Evolutionary conservation across 2,329 filamentous ascomycete species (phyloP).

Genomic region (Sporothrix brasiliensis): DNA sequence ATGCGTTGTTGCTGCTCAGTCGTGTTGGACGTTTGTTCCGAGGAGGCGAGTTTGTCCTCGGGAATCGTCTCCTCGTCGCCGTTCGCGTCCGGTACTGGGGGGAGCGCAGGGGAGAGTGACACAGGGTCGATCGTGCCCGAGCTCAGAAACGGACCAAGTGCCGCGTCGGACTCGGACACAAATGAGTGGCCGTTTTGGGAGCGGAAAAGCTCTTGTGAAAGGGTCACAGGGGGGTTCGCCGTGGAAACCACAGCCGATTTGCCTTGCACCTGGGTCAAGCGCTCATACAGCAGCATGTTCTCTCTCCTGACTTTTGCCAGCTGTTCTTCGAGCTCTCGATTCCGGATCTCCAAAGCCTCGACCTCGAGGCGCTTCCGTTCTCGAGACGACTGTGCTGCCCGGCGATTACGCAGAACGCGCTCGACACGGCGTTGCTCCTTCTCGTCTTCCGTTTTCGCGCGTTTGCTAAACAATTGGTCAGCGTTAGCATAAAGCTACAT

Average conservation of each 20-base stretch:
- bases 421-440: conserved; percentile 98
- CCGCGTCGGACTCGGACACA: conserved; percentile 40
- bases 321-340: conserved; percentile 68
- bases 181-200: conserved; percentile 48
- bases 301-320: conserved; percentile 48
- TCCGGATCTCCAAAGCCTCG: conserved; percentile 78
- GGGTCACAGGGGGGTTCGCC: conserved; percentile 53
- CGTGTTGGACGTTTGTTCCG: neutral
- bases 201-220: conserved; percentile 62
- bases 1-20: neutral
- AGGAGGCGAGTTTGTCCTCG: neutral
- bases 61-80: conserved; percentile 16
- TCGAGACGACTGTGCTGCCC: conserved; percentile 92
- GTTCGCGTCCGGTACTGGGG: conserved; percentile 53
- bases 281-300: conserved; percentile 53
- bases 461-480: conserved; percentile 65
- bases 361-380: conserved; percentile 89
- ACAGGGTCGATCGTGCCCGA: conserved; percentile 61
- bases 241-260: conserved; percentile 49
- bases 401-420: conserved; percentile 92
- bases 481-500: neutral
- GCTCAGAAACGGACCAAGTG: conserved; percentile 50
- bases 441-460: conserved; percentile 97
- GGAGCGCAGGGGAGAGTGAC: conserved; percentile 61
- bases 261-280: conserved; percentile 54